These are phyloP conservation scores for Cryptosporidium felis DNA, from an alignment of 169 alveolate genomes.

Conservation along the genomic window DNA sequence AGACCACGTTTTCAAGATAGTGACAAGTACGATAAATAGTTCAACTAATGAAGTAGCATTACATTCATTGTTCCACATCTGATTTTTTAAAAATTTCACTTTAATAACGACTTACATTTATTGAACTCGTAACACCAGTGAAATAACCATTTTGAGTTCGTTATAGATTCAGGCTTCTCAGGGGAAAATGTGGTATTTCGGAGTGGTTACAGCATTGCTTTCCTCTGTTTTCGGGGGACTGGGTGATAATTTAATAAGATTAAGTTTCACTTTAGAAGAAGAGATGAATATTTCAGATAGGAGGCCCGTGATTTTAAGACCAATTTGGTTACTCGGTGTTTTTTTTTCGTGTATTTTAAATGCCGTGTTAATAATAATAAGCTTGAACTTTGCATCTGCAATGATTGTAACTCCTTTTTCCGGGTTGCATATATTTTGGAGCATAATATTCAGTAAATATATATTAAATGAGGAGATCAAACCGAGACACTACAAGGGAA, in stretches of 20 bases:
- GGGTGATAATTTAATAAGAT: conserved; percentile 52
- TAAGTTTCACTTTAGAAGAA: conserved; percentile 30
- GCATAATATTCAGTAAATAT: conserved; percentile 38
- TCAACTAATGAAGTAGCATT: no score
- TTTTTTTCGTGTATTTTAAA: conserved; percentile 49
- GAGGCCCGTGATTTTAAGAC: conserved; percentile 49
- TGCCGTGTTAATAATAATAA: conserved; percentile 29
- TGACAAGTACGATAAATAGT: no score
- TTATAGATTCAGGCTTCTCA: no score
- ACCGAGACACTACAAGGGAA: conserved; percentile 33
- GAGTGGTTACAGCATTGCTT: conserved; percentile 37
- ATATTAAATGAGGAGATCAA: conserved; percentile 23
- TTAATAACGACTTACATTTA: no score
- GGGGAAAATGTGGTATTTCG: conserved; percentile 59
- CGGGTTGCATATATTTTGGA: conserved; percentile 68
- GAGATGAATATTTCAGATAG: background rate
- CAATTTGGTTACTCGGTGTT: conserved; percentile 57
- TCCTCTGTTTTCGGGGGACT: conserved; percentile 54
- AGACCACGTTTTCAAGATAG: no score
- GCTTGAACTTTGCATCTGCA: conserved; percentile 59
- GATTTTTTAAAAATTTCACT: no score
- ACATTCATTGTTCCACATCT: no score
- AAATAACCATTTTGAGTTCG: no score
- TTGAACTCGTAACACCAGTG: no score
- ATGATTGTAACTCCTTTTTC: conserved; percentile 64